phyloP scores from a whole-genome alignment of 257 asterid species.

The Hygrophila difformis region DNA sequence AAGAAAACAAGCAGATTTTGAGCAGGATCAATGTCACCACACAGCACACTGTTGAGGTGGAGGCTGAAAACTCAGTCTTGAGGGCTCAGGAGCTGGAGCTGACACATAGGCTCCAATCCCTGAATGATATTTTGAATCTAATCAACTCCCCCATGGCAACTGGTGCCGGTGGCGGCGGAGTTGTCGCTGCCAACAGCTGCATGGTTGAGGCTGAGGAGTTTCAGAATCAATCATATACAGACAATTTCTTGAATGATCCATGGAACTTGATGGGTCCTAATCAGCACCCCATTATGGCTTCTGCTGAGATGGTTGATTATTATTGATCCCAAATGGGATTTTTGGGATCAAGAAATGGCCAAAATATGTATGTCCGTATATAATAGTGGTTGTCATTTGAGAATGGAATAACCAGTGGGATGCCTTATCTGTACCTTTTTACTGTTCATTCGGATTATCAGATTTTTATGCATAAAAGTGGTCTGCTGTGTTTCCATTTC shows the following conservation, averaged over 20 bases:
- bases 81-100: constrained; percentile 65
- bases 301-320: constrained; percentile 41
- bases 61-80: constrained; percentile 54
- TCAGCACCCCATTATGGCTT: constrained; percentile 47
- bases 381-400: neutral
- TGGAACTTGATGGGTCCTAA: constrained; percentile 40
- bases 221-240: constrained; percentile 18
- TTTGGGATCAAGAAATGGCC: constrained; percentile 9
- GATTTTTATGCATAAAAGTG: too few relatives aligned
- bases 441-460: too few relatives aligned
- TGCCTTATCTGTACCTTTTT: neutral
- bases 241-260: constrained; percentile 27
- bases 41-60: constrained; percentile 29
- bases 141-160: constrained; percentile 14
- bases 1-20: constrained; percentile 35
- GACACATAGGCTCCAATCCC: constrained; percentile 48
- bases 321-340: constrained; percentile 19
- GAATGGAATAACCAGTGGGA: neutral
- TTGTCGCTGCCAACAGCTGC: neutral
- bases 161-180: too few relatives aligned
- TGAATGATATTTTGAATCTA: constrained; percentile 36
- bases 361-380: constrained; percentile 7
- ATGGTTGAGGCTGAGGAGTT: constrained; percentile 18
- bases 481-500: too few relatives aligned
- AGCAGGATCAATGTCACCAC: constrained; percentile 24